A percentile compares a stretch with the other conserved stretches of the same genome.
Conservation (phyloP, 176 grass and related monocot genomes). For the Themeda triandra region DNA sequence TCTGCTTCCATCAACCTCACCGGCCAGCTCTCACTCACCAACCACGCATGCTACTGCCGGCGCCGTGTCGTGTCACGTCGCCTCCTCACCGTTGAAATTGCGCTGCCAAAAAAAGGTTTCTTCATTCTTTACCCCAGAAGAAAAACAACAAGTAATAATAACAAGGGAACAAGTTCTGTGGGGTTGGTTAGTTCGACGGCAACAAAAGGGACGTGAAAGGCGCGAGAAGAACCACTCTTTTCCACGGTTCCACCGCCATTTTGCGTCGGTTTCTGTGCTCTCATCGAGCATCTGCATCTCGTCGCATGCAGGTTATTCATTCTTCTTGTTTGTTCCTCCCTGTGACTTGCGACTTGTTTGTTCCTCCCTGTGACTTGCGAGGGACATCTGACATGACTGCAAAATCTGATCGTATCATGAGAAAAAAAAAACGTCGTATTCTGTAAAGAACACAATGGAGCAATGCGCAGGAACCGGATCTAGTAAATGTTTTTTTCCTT, state of each 20-base stretch:
- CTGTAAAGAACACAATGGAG: neutral
- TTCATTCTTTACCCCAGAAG: neutral
- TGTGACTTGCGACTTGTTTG: neutral
- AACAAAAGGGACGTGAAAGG: neutral
- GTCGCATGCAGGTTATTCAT: neutral
- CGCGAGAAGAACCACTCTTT: neutral
- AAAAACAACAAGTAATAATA: too few relatives aligned
- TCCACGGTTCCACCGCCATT: neutral
- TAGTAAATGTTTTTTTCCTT: too few relatives aligned
- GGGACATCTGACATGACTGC: neutral
- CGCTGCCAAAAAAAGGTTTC: neutral
- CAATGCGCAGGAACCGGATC: neutral
- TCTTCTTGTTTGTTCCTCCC: neutral
- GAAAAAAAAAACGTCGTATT: neutral
- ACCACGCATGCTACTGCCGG: neutral
- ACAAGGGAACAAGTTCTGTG: neutral
- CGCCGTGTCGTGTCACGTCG: conserved; percentile 12
- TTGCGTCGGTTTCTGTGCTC: neutral
- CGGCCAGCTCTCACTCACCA: neutral
- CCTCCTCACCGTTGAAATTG: conserved; percentile 20
- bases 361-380: neutral
- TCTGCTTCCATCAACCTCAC: neutral
- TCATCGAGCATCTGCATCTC: neutral
- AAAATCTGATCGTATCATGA: neutral
- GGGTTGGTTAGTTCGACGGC: neutral